These are phyloP conservation scores for Trypanosoma grayi DNA, from an alignment of 208 protist species.

Conservation along the genomic window DNA sequence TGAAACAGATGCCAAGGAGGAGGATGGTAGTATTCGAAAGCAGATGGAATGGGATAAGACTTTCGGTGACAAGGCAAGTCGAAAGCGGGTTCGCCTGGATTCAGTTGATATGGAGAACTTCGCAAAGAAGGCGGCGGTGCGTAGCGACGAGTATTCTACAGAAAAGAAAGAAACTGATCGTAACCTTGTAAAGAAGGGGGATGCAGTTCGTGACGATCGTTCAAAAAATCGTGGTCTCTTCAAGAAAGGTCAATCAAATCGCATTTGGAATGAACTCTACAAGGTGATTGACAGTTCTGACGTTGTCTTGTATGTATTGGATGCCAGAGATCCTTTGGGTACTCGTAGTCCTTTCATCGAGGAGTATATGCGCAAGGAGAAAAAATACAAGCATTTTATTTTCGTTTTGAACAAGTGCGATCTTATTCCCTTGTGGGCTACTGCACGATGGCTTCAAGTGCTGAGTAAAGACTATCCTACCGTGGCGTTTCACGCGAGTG, in stretches of 20 bases:
- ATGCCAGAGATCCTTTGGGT: slow-evolving; percentile 98
- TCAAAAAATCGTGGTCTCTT: slow-evolving; percentile 91
- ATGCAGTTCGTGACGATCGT: slow-evolving; percentile 50
- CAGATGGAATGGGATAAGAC: slow-evolving; percentile 95
- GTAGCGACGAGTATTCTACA: slow-evolving; percentile 49
- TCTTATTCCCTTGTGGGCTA: slow-evolving; percentile 99
- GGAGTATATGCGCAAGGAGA: slow-evolving; percentile 93
- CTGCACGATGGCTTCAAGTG: slow-evolving; percentile 95
- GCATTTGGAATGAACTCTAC: slow-evolving; percentile 99
- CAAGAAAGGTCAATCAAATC: slow-evolving; percentile 97
- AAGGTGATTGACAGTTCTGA: slow-evolving; percentile 99
- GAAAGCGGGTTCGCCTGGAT: slow-evolving; percentile 87
- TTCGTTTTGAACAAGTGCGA: slow-evolving; percentile 99
- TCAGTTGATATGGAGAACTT: slow-evolving; percentile 53
- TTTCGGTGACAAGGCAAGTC: slow-evolving; percentile 94
- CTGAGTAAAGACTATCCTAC: slow-evolving; percentile 99
- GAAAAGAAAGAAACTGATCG: slow-evolving; percentile 58
- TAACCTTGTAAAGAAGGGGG: slow-evolving; percentile 47
- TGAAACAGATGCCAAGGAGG: slow-evolving; percentile 60
- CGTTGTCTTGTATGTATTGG: slow-evolving; percentile 98
- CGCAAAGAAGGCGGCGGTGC: slow-evolving; percentile 42
- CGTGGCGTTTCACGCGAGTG: slow-evolving; percentile 99
- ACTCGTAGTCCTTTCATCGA: slow-evolving; percentile 95
- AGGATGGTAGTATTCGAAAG: slow-evolving; percentile 89
- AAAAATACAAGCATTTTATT: slow-evolving; percentile 98